Evolutionary conservation across 768 basidiomycete species (phyloP).

Genomic region (Nidularia pulvinata): DNA sequence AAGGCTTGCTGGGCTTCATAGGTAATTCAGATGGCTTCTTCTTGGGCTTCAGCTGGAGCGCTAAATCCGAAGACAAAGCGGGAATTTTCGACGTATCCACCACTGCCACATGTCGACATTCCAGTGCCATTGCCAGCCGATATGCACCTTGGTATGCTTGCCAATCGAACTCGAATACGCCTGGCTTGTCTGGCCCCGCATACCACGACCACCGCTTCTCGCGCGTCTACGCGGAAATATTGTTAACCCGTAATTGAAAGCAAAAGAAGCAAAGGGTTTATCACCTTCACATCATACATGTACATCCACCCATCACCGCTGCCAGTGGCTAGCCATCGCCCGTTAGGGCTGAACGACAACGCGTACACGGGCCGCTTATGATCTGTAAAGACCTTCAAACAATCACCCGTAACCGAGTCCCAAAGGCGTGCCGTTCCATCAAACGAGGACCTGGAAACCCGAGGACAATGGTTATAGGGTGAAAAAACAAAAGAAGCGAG

Average conservation of each 20-base stretch:
- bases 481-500: neutral
- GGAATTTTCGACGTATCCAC: slow-evolving; percentile 58
- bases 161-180: slow-evolving; percentile 81
- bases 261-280: slow-evolving; percentile 11
- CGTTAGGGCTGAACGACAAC: slow-evolving; percentile 74
- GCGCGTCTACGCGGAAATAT: slow-evolving; percentile 26
- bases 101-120: slow-evolving; percentile 66
- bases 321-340: slow-evolving; percentile 72
- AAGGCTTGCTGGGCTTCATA: too few relatives aligned
- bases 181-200: slow-evolving; percentile 53
- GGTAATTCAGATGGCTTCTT: too few relatives aligned
- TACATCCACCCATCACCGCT: slow-evolving; percentile 78
- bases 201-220: slow-evolving; percentile 67
- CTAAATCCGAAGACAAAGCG: too few relatives aligned
- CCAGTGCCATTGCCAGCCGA: slow-evolving; percentile 70
- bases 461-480: neutral
- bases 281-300: slow-evolving; percentile 69
- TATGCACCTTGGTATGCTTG: slow-evolving; percentile 50
- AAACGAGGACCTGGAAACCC: slow-evolving; percentile 63
- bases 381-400: slow-evolving; percentile 69
- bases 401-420: slow-evolving; percentile 79
- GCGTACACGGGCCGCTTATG: slow-evolving; percentile 76
- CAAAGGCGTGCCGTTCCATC: slow-evolving; percentile 82
- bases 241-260: neutral
- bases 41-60: too few relatives aligned